phyloP scores from a whole-genome alignment of 495 filamentous ascomycete genomes.

The Wilcoxina mikolae region DNA sequence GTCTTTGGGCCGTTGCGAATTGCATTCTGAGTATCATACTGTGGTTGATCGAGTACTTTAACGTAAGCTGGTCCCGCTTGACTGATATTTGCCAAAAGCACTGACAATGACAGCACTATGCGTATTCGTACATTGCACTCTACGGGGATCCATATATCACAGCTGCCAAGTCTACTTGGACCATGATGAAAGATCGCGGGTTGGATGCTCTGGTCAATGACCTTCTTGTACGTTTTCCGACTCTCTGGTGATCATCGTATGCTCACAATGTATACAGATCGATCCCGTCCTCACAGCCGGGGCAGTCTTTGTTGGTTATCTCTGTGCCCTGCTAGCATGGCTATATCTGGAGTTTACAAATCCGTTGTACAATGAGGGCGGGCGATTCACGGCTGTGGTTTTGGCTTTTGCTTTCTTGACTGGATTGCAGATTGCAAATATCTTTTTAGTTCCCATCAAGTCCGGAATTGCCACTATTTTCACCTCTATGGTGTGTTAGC shows the following conservation, averaged over 20 bases:
- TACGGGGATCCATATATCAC: conserved; percentile 78
- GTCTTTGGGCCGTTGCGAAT: conserved; percentile 54
- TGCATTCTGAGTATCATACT: conserved; percentile 66
- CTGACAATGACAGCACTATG: conserved; percentile 46
- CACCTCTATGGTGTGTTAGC: conserved; percentile 65
- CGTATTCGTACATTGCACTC: conserved; percentile 80
- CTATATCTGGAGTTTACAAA: conserved; percentile 67
- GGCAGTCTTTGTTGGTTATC: conserved; percentile 65
- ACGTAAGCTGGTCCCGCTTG: no score
- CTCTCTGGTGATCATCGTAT: no score
- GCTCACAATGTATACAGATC: no score
- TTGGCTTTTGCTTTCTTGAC: conserved; percentile 75
- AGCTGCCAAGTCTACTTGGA: conserved; percentile 77
- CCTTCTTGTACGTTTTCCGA: no score
- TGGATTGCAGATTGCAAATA: conserved; percentile 72
- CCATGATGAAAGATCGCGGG: conserved; percentile 79
- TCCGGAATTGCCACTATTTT: conserved; percentile 69
- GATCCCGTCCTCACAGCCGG: conserved; percentile 85
- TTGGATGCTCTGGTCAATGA: conserved; percentile 83
- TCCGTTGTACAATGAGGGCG: conserved; percentile 55
- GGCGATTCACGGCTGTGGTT: conserved; percentile 53
- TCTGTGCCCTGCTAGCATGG: conserved; percentile 67
- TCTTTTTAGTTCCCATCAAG: conserved; percentile 70
- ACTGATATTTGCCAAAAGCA: background rate
- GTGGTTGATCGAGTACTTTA: conserved; percentile 68